These are phyloP conservation scores for Penicillium herquei DNA, from an alignment of 495 filamentous ascomycete species.

Conservation along the genomic window DNA sequence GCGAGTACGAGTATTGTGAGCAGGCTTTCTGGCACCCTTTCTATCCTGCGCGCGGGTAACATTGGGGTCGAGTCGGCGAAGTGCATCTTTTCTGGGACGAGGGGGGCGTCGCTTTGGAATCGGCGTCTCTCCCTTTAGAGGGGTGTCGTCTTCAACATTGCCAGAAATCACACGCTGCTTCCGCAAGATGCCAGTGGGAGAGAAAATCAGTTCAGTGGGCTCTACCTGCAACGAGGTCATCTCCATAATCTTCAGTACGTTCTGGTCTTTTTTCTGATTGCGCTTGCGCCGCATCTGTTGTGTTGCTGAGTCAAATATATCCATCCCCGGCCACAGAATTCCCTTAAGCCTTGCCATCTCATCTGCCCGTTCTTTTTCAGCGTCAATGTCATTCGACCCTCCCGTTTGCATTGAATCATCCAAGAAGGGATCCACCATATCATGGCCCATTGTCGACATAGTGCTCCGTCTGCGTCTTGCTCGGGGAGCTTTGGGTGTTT, in stretches of 20 bases:
- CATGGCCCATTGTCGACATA: not conserved
- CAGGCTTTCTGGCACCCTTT: conserved; percentile 21
- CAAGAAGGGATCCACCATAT: conserved; percentile 13
- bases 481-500: conserved; percentile 21
- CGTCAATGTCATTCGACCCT: conserved; percentile 9
- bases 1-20: not conserved
- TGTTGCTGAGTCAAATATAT: conserved; percentile 81
- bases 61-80: conserved; percentile 35
- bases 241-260: conserved; percentile 68
- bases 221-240: conserved; percentile 64
- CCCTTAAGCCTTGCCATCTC: conserved; percentile 65
- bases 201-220: conserved; percentile 70
- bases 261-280: conserved; percentile 82
- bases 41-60: conserved; percentile 24
- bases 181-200: conserved; percentile 50
- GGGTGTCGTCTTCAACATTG: conserved; percentile 51
- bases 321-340: conserved; percentile 78
- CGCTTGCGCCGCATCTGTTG: conserved; percentile 72
- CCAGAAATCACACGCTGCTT: conserved; percentile 58
- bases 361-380: conserved; percentile 34
- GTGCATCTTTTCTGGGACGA: conserved; percentile 23
- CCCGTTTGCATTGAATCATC: not conserved
- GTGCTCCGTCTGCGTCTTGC: not conserved
- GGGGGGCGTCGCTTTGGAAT: conserved; percentile 34
- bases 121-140: conserved; percentile 48